A percentile compares a stretch with the other conserved stretches of the same genome.
Conservation (phyloP, 495 filamentous ascomycete species). For the Lasiosphaeria ovina region DNA sequence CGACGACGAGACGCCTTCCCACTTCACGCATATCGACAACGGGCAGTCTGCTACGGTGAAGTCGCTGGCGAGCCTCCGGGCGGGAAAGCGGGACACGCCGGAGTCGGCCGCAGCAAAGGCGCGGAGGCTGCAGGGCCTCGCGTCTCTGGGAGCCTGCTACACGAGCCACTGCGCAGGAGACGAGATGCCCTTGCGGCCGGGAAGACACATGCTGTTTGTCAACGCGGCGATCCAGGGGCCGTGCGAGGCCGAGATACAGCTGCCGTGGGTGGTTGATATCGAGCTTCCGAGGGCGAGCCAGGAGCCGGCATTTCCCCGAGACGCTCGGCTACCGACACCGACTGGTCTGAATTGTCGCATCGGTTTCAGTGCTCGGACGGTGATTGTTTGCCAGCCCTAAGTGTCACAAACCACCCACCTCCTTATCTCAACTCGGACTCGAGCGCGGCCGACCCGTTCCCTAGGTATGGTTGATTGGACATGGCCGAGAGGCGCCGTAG, state of each 20-base stretch:
- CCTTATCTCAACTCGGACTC: no score
- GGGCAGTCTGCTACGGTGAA: conserved; percentile 39
- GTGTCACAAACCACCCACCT: no score
- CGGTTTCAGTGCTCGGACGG: no score
- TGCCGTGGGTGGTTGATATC: conserved; percentile 63
- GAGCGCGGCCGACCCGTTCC: no score
- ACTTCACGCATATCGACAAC: conserved; percentile 39
- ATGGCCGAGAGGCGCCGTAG: no score
- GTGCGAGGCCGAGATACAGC: conserved; percentile 47
- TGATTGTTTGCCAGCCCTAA: no score
- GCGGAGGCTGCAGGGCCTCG: neutral
- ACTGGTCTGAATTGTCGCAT: no score
- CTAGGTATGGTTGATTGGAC: no score
- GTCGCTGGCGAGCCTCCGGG: conserved; percentile 38
- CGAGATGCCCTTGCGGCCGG: conserved; percentile 39
- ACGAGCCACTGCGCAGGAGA: conserved; percentile 38
- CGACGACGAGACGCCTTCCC: conserved; percentile 32
- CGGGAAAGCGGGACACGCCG: conserved; percentile 9
- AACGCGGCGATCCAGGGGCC: conserved; percentile 59
- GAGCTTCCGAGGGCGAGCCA: conserved; percentile 38
- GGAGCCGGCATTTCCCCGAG: neutral
- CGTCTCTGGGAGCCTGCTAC: conserved; percentile 4
- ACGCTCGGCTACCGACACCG: no score
- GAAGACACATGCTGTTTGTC: conserved; percentile 65
- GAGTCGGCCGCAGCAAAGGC: conserved; percentile 6